phyloP scores from a whole-genome alignment of 108 stramenopile species.

The Nannochloropsis granulata region DNA sequence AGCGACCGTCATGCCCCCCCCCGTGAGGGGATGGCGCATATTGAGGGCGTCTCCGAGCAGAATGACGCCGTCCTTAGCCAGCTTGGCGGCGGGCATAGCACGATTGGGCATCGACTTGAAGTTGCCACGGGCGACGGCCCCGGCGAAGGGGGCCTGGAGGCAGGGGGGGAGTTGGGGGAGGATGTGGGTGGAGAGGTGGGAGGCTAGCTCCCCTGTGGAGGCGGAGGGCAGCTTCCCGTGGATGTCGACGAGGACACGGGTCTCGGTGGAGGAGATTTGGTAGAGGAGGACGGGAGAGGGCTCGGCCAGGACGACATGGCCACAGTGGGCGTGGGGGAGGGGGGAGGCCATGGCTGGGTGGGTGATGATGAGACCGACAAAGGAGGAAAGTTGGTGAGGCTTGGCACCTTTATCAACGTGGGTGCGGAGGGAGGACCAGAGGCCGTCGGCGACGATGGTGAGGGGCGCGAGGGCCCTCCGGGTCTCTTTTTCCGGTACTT shows the following conservation, averaged over 20 bases:
- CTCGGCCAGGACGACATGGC: slow-evolving; percentile 36
- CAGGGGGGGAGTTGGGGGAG: slow-evolving; percentile 24
- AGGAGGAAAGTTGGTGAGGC: slow-evolving; percentile 15
- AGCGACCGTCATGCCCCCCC: slow-evolving; percentile 42
- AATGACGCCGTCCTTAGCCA: slow-evolving; percentile 7
- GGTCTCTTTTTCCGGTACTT: background rate
- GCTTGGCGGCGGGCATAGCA: slow-evolving; percentile 12
- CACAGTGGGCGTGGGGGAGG: slow-evolving; percentile 35
- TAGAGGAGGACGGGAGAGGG: slow-evolving; percentile 38
- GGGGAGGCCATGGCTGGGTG: slow-evolving; percentile 22
- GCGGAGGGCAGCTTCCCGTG: slow-evolving; percentile 22
- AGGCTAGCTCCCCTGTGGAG: slow-evolving; percentile 1
- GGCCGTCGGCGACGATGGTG: slow-evolving; percentile 35
- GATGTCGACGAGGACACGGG: slow-evolving; percentile 36
- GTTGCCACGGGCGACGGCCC: slow-evolving; percentile 25
- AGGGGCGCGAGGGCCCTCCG: slow-evolving; percentile 27
- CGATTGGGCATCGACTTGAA: slow-evolving; percentile 37
- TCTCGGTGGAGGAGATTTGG: slow-evolving; percentile 37
- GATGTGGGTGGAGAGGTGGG: slow-evolving; percentile 8
- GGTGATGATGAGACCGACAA: slow-evolving; percentile 34
- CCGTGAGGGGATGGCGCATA: slow-evolving; percentile 43
- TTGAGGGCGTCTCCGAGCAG: slow-evolving; percentile 36
- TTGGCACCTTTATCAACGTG: slow-evolving; percentile 14
- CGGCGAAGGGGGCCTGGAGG: slow-evolving; percentile 17
- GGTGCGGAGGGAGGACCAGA: slow-evolving; percentile 17